Evolutionary conservation across 2,329 filamentous ascomycete genomes (phyloP).

Genomic region (Elsinoe perseae): DNA sequence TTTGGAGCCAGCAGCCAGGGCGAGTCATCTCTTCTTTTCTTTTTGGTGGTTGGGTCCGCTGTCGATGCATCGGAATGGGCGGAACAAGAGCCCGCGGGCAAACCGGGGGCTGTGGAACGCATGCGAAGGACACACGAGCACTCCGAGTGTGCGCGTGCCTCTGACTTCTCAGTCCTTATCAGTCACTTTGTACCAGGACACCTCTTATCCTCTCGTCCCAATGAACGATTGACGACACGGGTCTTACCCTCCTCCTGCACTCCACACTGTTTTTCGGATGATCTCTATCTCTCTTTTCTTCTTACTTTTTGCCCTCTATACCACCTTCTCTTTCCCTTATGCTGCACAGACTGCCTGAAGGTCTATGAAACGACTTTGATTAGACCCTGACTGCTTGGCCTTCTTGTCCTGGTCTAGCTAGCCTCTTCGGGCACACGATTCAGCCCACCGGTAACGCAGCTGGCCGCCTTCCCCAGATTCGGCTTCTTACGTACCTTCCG

Average conservation of each 20-base stretch:
- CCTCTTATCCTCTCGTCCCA: not conserved
- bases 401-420: constrained; percentile 6
- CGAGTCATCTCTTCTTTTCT: not conserved
- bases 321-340: not conserved
- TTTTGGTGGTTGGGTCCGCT: not conserved
- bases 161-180: constrained; percentile 1
- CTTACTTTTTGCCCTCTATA: not conserved
- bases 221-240: constrained; percentile 1
- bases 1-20: not conserved
- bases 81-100: not conserved
- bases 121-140: not conserved
- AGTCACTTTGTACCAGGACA: constrained; percentile 6
- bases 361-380: constrained; percentile 14
- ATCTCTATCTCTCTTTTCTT: not conserved
- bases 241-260: not conserved
- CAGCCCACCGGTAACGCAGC: not conserved
- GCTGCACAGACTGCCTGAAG: constrained; percentile 8
- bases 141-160: not conserved
- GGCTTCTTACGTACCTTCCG: constrained; percentile 15
- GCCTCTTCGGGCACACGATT: not conserved
- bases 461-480: constrained; percentile 12
- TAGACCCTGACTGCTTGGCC: constrained; percentile 12
- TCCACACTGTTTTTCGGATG: not conserved
- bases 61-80: not conserved
- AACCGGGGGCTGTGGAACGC: not conserved